A percentile compares a stretch with the other conserved stretches of the same genome.
Conservation (phyloP, 2,329 filamentous ascomycete species). For the Cladosporium sp. region DNA sequence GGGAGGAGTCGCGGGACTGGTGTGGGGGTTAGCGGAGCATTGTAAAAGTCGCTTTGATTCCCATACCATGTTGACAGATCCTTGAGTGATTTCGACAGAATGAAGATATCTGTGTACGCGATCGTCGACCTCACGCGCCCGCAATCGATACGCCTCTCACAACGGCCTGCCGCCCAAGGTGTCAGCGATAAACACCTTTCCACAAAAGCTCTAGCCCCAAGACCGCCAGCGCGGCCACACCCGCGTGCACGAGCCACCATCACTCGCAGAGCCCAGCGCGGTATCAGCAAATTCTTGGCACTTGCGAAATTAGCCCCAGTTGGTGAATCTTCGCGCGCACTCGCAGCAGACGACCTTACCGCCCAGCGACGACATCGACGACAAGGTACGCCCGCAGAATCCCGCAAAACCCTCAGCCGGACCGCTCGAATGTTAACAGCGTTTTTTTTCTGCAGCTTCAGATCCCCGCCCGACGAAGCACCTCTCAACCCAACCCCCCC, state of each 20-base stretch:
- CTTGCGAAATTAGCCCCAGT: slow-evolving; percentile 4
- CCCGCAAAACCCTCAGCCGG: neutral
- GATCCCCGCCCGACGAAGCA: slow-evolving; percentile 13
- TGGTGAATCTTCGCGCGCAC: slow-evolving; percentile 8
- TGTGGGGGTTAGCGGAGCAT: neutral
- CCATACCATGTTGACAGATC: no score
- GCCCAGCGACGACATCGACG: slow-evolving; percentile 12
- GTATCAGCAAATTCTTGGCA: no score
- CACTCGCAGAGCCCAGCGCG: no score
- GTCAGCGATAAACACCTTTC: no score
- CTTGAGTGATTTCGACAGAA: no score
- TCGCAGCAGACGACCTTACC: slow-evolving; percentile 1
- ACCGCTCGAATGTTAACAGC: neutral
- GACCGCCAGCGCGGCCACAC: no score
- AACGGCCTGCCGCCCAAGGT: no score
- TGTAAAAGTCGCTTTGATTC: neutral
- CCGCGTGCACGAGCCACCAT: no score
- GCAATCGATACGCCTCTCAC: no score
- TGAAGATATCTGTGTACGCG: no score
- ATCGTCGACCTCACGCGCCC: no score
- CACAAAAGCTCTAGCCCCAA: no score
- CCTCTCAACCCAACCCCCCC: neutral
- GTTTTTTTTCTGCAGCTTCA: slow-evolving; percentile 1
- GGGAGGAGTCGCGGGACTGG: slow-evolving; percentile 63
- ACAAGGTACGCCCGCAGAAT: slow-evolving; percentile 10